phyloP scores from a whole-genome alignment of 1,139 yeast species.

The Diutina neorugosa region DNA sequence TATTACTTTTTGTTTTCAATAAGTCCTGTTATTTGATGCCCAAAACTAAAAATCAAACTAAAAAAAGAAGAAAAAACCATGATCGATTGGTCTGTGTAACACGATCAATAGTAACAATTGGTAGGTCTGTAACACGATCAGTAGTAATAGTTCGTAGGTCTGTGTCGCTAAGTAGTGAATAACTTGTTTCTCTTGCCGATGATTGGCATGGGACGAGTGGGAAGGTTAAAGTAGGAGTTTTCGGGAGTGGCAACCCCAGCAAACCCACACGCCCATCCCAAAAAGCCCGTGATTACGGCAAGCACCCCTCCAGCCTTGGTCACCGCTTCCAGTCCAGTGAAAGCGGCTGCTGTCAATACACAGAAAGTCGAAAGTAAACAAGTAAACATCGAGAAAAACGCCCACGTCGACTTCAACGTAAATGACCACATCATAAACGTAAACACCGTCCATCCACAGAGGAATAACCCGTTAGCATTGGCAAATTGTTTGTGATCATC shows the following conservation, averaged over 20 bases:
- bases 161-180: too few species aligned
- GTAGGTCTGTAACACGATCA: too few species aligned
- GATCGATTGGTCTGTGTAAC: not conserved
- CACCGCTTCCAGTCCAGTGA: conserved; percentile 19
- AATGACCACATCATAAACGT: conserved; percentile 25
- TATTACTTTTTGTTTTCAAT: too few species aligned
- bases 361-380: conserved; percentile 27
- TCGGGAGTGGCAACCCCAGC: conserved; percentile 21
- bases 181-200: not conserved
- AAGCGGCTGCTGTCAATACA: conserved; percentile 28
- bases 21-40: not conserved
- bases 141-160: too few species aligned
- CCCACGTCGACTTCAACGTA: conserved; percentile 33
- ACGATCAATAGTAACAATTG: too few species aligned
- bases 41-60: not conserved
- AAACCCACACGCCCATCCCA: conserved; percentile 17
- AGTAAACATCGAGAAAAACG: conserved; percentile 24
- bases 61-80: too few species aligned
- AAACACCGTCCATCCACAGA: conserved; percentile 35
- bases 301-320: conserved; percentile 33
- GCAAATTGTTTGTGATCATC: conserved; percentile 15
- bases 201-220: conserved; percentile 6
- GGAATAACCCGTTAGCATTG: conserved; percentile 27
- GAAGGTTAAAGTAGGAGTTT: conserved; percentile 19
- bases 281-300: conserved; percentile 26